Conservation (phyloP, 345 rosid genomes). For the Gossypium thurberi region DNA sequence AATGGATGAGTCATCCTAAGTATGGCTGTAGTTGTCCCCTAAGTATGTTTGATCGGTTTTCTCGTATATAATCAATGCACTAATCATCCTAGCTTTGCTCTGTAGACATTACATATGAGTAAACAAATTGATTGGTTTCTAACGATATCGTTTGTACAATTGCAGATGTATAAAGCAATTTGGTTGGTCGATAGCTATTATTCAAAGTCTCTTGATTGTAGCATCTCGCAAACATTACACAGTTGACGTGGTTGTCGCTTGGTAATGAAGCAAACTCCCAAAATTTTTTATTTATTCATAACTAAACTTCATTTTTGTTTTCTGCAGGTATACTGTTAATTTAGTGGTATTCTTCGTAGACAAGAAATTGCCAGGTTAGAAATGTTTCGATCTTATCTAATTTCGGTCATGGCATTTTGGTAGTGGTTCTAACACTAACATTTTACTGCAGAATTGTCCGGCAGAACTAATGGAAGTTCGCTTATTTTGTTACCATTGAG, state of each 20-base stretch:
- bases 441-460: conserved; percentile 63
- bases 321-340: conserved; percentile 86
- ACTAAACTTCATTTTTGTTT: not conserved
- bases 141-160: not conserved
- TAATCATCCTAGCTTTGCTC: not conserved
- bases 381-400: not conserved
- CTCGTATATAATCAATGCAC: not conserved
- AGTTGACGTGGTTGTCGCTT: conserved; percentile 91
- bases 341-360: conserved; percentile 88
- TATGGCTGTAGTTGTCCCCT: not conserved
- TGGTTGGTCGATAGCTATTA: conserved; percentile 72
- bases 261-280: conserved; percentile 37
- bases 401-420: no score
- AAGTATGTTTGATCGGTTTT: not conserved
- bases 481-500: conserved; percentile 62
- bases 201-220: conserved; percentile 83
- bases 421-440: conserved; percentile 14
- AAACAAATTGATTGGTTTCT: conserved; percentile 4
- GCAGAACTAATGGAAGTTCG: conserved; percentile 37
- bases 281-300: not conserved
- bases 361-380: conserved; percentile 92
- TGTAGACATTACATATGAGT: not conserved
- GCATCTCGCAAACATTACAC: conserved; percentile 99
- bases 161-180: conserved; percentile 75
- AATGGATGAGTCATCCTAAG: no score